Conservation (phyloP, 352 stramenopile species). For the Pythium chondricola region DNA sequence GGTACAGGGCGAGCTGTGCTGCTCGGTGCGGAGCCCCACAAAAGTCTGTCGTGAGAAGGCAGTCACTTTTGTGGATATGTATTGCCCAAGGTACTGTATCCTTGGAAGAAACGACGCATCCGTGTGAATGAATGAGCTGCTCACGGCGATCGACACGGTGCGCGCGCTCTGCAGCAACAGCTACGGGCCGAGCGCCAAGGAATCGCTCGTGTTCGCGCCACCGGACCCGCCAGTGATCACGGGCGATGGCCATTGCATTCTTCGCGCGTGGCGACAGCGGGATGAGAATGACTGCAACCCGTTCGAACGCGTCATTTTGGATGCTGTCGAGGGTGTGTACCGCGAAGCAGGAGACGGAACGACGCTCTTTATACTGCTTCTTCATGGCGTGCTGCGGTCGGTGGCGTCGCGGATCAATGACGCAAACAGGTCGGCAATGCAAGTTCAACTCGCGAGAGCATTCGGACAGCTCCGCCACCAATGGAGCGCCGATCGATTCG, state of each 20-base stretch:
- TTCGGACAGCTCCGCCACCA: constrained; percentile 26
- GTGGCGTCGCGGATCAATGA: neutral
- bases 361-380: constrained; percentile 51
- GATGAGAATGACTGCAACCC: neutral
- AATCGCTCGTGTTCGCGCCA: constrained; percentile 53
- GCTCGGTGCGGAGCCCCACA: too few relatives aligned
- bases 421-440: neutral
- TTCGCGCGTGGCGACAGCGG: constrained; percentile 33
- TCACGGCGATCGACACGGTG: constrained; percentile 15
- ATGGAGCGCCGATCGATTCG: too few relatives aligned
- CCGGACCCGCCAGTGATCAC: constrained; percentile 54
- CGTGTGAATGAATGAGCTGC: constrained; percentile 13
- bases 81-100: too few relatives aligned
- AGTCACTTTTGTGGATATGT: too few relatives aligned
- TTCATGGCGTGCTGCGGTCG: constrained; percentile 24
- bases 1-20: too few relatives aligned
- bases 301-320: constrained; percentile 39
- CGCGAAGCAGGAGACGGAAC: constrained; percentile 43
- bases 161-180: constrained; percentile 26
- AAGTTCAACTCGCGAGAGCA: constrained; percentile 25
- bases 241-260: constrained; percentile 38
- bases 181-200: constrained; percentile 44
- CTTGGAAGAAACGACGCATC: too few relatives aligned
- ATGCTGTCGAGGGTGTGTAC: constrained; percentile 43
- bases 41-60: too few relatives aligned